Conservation (phyloP, 2,329 filamentous ascomycete species). For the Ceratocystis variospora region DNA sequence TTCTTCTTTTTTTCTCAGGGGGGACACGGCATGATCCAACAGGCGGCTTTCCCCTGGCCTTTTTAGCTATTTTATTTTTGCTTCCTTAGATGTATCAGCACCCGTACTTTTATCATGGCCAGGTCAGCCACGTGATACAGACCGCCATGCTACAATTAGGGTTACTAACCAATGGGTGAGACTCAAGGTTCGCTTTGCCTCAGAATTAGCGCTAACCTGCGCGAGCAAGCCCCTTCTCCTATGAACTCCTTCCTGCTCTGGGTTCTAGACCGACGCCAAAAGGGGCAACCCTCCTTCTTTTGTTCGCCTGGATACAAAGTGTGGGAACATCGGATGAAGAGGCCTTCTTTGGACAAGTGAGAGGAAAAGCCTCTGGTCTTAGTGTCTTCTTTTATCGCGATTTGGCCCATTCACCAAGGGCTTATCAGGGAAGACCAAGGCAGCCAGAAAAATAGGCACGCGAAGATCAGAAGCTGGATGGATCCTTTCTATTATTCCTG, state of each 20-base stretch:
- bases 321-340: background rate
- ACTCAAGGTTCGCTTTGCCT: background rate
- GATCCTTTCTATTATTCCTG: background rate
- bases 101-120: background rate
- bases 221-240: background rate
- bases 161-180: background rate
- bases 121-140: background rate
- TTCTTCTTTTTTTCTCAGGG: conserved; percentile 4
- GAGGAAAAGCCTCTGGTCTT: background rate
- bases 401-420: background rate
- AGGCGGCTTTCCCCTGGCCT: background rate
- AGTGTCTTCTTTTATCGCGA: background rate
- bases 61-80: background rate
- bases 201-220: conserved; percentile 2
- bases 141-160: background rate
- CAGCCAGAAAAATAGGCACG: background rate
- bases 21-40: background rate
- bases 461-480: background rate
- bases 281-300: background rate
- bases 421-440: background rate
- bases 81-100: background rate
- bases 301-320: no score
- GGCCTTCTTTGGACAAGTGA: background rate
- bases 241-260: background rate
- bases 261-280: background rate